phyloP scores from a whole-genome alignment of 768 basidiomycete genomes.

The Termitomyces sp. region DNA sequence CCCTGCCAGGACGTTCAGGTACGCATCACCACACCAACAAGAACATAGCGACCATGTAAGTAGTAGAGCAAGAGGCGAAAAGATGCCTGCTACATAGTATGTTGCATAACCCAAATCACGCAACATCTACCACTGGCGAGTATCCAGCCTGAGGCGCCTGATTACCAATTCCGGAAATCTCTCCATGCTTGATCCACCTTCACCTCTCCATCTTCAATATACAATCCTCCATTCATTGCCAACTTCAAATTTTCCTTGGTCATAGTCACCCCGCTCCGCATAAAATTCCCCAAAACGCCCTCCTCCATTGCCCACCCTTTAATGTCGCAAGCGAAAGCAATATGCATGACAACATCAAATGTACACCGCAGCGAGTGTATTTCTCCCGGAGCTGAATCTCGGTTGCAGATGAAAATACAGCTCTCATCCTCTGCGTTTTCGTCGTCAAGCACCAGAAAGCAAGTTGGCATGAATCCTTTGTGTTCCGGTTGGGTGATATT shows the following conservation, averaged over 20 bases:
- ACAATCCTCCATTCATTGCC: not conserved
- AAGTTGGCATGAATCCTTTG: not conserved
- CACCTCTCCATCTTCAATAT: not conserved
- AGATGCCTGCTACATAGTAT: not conserved
- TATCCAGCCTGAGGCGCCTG: no score
- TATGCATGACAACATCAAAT: not conserved
- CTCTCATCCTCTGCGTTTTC: no score
- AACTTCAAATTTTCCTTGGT: not conserved
- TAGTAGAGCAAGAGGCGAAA: not conserved
- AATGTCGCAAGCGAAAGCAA: not conserved
- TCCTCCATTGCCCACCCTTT: not conserved
- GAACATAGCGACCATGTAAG: not conserved
- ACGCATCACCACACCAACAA: not conserved
- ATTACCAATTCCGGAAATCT: not conserved
- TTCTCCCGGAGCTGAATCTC: not conserved
- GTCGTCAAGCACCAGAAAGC: no score
- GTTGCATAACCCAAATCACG: no score
- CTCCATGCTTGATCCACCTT: not conserved
- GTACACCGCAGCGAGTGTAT: not conserved
- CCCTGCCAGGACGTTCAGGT: not conserved
- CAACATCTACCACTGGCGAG: slow-evolving; percentile 7
- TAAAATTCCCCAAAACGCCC: not conserved
- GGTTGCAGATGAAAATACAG: not conserved
- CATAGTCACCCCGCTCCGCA: not conserved
- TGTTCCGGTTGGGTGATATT: not conserved